Conservation (phyloP, 495 filamentous ascomycete genomes). For the Trichodelitschia bisporula region DNA sequence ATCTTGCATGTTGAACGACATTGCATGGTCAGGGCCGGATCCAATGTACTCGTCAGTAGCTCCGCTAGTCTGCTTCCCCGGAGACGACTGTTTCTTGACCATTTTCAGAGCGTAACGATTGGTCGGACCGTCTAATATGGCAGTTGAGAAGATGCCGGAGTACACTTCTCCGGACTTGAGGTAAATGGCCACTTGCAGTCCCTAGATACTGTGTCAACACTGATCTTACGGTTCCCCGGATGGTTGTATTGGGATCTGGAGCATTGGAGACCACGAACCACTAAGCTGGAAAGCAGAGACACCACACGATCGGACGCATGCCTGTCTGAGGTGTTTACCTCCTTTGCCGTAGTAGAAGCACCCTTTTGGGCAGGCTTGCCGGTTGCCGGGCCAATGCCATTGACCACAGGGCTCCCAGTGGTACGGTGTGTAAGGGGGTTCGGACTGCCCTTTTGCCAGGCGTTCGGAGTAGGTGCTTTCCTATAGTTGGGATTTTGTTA, state of each 20-base stretch:
- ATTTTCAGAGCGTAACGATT: slow-evolving; percentile 54
- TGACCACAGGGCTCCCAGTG: slow-evolving; percentile 23
- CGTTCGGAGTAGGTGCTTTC: slow-evolving; percentile 25
- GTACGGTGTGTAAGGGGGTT: slow-evolving; percentile 39
- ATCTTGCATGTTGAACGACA: slow-evolving; percentile 65
- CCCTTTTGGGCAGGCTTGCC: slow-evolving; percentile 9
- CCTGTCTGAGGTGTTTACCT: slow-evolving; percentile 31
- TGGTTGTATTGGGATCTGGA: no score
- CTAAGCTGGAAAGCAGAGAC: slow-evolving; percentile 34
- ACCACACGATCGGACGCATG: slow-evolving; percentile 40
- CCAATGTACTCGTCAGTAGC: slow-evolving; percentile 32
- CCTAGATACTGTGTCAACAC: no score
- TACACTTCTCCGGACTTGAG: slow-evolving; percentile 48
- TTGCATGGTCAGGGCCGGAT: slow-evolving; percentile 34
- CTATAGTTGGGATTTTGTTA: no score
- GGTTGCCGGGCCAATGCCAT: slow-evolving; percentile 24
- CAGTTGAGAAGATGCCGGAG: slow-evolving; percentile 42
- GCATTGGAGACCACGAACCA: slow-evolving; percentile 26
- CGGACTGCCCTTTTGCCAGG: slow-evolving; percentile 36
- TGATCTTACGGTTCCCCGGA: no score
- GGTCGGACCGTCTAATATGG: slow-evolving; percentile 29
- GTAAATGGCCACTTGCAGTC: slow-evolving; percentile 38
- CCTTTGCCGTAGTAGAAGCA: slow-evolving; percentile 15
- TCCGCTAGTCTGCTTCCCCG: slow-evolving; percentile 30
- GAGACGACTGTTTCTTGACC: slow-evolving; percentile 39